Evolutionary conservation across 1,139 yeast genomes (phyloP), one percentile per base, ranked within the genome.

Genomic region (Scheffersomyces lignicola): DNA sequence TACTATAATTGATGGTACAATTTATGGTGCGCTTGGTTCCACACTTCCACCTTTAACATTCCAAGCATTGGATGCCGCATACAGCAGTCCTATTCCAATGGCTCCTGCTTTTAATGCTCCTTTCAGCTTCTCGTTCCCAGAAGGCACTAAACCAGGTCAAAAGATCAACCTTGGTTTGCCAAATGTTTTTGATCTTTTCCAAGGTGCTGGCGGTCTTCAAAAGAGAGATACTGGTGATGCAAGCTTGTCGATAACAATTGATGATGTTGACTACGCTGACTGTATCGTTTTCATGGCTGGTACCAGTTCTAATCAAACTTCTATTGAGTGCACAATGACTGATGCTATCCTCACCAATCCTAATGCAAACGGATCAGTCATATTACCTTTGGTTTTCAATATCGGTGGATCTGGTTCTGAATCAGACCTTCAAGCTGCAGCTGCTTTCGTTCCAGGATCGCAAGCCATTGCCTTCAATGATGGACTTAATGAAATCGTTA

Each of bases 391-490:
- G 15, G 38, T 55, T 1, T 63, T 60, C 40, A 56, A 56, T 36
- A 39, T 44, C 21, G 70, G 69, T 28, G 42, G 42, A 5, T 45
- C 56, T 10, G 56, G 48, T 9, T 28, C 34, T 3, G 25, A 43
- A 3, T 42, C 43, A 8, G 66, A 62, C 40, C 17, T 52, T 12
- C 30, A 41, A 18, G 49, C 45, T 38, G 46, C 70, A 1, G 27
- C 33, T 2, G 42, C 51, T 17, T 58, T 49, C 35, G 29, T 25
- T 1, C 39, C 47, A 4, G 69, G 69, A 9, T 3, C 36, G 1
- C 61, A 64, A 24, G 50, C 58, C 6, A 48, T 62, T 8, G 43
- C 52, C 4, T 62, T 58, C 44, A 39, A 29, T 7, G 67, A 61
- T 42, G 69, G 69, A 13, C 33, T 31, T 13, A 55, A 45, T n/a